Evolutionary conservation across 352 stramenopile species (phyloP).

Genomic region (Globisporangium orthogonon): DNA sequence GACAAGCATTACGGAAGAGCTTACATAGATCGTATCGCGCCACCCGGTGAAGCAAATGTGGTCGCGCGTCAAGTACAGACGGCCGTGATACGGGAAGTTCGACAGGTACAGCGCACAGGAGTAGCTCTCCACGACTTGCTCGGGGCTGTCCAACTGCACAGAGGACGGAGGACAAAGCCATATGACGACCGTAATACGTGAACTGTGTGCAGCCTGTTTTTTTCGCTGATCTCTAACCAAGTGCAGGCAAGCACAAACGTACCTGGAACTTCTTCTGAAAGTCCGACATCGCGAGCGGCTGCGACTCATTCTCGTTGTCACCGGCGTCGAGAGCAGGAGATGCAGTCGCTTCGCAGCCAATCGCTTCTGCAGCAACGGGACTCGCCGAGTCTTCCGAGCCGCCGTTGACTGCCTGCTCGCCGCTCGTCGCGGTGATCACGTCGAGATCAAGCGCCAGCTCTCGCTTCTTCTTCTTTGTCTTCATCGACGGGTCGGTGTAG

Average conservation of each 20-base stretch:
- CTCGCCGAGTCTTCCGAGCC: background rate
- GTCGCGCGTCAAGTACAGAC: constrained; percentile 68
- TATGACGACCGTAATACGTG: too few species aligned
- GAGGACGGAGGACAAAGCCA: too few species aligned
- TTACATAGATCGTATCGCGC: constrained; percentile 75
- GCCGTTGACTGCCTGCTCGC: background rate
- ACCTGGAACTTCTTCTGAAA: constrained; percentile 86
- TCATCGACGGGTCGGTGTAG: constrained; percentile 4
- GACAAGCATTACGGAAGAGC: constrained; percentile 7
- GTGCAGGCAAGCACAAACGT: background rate
- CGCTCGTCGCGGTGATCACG: constrained; percentile 2
- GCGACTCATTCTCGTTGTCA: constrained; percentile 24
- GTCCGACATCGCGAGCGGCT: constrained; percentile 52
- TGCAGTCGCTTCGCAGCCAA: constrained; percentile 1
- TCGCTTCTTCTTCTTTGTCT: constrained; percentile 1
- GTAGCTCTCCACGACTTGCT: constrained; percentile 83
- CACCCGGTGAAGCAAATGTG: constrained; percentile 80
- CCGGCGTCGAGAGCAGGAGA: constrained; percentile 10
- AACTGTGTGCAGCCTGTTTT: too few species aligned
- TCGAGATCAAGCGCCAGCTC: constrained; percentile 9
- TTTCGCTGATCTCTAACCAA: background rate
- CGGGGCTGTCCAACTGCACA: constrained; percentile 43
- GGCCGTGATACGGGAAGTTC: constrained; percentile 77
- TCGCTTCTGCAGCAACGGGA: background rate
- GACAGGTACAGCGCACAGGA: constrained; percentile 75